Evolutionary conservation across 345 rosid species (phyloP).

Genomic region (Microcos paniculata): DNA sequence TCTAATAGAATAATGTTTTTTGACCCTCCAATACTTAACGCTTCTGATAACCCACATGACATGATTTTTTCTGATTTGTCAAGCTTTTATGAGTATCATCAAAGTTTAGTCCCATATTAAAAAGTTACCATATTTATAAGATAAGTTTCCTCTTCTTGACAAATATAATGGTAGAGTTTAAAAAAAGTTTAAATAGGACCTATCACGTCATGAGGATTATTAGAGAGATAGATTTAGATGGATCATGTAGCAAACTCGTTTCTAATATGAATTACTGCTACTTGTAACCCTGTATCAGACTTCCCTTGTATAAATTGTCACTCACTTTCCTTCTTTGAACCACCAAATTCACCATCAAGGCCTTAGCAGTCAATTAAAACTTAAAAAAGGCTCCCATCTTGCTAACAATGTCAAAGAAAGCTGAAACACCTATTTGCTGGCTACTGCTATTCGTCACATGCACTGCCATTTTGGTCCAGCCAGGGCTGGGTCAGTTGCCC

Average conservation of each 20-base stretch:
- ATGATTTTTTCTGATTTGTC: neutral
- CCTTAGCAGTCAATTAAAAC: neutral
- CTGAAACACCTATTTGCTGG: neutral
- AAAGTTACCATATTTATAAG: too few relatives aligned
- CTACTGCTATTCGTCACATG: neutral
- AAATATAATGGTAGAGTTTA: too few relatives aligned
- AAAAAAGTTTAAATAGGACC: too few relatives aligned
- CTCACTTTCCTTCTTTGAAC: neutral
- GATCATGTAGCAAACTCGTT: too few relatives aligned
- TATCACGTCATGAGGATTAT: too few relatives aligned
- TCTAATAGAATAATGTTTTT: too few relatives aligned
- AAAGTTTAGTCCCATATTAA: too few relatives aligned
- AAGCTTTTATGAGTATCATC: too few relatives aligned
- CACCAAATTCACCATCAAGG: constrained; percentile 5
- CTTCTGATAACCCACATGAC: too few relatives aligned
- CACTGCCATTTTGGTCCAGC: neutral
- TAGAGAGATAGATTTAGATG: too few relatives aligned
- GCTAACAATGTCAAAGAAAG: constrained; percentile 3
- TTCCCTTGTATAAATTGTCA: neutral
- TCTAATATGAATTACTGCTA: neutral
- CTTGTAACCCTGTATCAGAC: neutral
- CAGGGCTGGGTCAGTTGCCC: neutral
- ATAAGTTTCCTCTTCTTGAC: too few relatives aligned
- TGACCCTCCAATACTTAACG: too few relatives aligned
- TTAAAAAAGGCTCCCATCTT: neutral